A percentile compares a stretch with the other conserved stretches of the same genome.
phyloP scores from a whole-genome alignment of 495 filamentous ascomycete genomes.

The Aspergillus affinis region DNA sequence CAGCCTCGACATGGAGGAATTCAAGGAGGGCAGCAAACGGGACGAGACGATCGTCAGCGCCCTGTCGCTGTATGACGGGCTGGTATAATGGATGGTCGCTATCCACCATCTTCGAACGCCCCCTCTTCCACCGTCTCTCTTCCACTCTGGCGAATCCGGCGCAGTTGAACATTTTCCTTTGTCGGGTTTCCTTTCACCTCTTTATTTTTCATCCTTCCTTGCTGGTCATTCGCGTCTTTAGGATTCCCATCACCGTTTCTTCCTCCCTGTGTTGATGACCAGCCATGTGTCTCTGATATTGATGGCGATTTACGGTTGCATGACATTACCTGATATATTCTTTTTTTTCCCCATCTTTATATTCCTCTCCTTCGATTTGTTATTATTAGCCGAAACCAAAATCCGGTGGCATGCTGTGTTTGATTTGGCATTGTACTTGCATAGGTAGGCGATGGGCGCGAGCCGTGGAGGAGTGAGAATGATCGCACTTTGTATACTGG shows the following conservation, averaged over 20 bases:
- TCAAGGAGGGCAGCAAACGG: constrained; percentile 97
- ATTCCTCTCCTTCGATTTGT: not conserved
- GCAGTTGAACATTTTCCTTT: constrained; percentile 20
- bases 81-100: constrained; percentile 58
- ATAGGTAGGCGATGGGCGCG: not conserved
- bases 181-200: not conserved
- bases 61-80: constrained; percentile 90
- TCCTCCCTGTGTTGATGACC: too few species aligned
- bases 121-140: constrained; percentile 9
- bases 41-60: constrained; percentile 99
- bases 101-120: not conserved
- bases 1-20: constrained; percentile 89
- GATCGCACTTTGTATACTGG: not conserved
- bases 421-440: not conserved
- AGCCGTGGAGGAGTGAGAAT: not conserved
- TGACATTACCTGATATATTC: not conserved
- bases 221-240: constrained; percentile 10
- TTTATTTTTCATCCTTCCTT: not conserved
- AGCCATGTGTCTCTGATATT: constrained; percentile 2
- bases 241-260: constrained; percentile 10
- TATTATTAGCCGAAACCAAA: not conserved
- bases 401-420: not conserved
- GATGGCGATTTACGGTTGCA: constrained; percentile 2
- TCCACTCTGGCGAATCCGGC: constrained; percentile 28
- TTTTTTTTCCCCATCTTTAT: not conserved